Conservation (phyloP, 805 yeast genomes). For the Hanseniaspora meyeri region DNA sequence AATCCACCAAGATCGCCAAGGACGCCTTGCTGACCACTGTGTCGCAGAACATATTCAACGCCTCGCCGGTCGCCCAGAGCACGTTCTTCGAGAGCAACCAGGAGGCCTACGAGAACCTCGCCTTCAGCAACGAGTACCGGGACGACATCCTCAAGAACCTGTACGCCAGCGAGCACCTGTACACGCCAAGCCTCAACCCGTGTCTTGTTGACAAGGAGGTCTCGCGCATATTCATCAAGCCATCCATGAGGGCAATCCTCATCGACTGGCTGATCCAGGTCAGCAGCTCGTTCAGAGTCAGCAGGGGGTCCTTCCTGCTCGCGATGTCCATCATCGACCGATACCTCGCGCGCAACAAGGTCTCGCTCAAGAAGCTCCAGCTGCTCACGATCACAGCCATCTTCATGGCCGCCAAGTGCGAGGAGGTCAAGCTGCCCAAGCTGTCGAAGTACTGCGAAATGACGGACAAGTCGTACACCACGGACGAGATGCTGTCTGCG, state of each 20-base stretch:
- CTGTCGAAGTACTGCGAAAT: slow-evolving; percentile 75
- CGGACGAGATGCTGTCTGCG: slow-evolving; percentile 69
- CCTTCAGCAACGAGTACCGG: slow-evolving; percentile 84
- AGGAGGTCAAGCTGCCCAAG: slow-evolving; percentile 81
- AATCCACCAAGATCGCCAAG: background rate
- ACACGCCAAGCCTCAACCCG: slow-evolving; percentile 60
- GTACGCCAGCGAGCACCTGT: slow-evolving; percentile 51
- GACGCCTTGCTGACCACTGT: background rate
- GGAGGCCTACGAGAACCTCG: slow-evolving; percentile 36
- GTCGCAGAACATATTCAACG: background rate
- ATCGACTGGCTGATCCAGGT: slow-evolving; percentile 94
- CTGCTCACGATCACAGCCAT: slow-evolving; percentile 74
- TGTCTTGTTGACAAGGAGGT: slow-evolving; percentile 28
- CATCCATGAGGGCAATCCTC: slow-evolving; percentile 71
- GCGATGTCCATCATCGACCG: slow-evolving; percentile 82
- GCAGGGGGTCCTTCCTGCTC: slow-evolving; percentile 74
- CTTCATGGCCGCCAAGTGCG: slow-evolving; percentile 85
- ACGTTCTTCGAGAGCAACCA: background rate
- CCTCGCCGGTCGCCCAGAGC: background rate
- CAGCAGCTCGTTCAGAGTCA: slow-evolving; percentile 66
- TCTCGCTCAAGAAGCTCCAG: slow-evolving; percentile 69
- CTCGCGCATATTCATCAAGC: slow-evolving; percentile 40
- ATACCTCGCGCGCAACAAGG: slow-evolving; percentile 61
- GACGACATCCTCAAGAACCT: slow-evolving; percentile 72
- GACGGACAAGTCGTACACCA: slow-evolving; percentile 74